These are phyloP conservation scores for Camellia oleifera DNA, from an alignment of 179 eudicot species.

Conservation along the genomic window DNA sequence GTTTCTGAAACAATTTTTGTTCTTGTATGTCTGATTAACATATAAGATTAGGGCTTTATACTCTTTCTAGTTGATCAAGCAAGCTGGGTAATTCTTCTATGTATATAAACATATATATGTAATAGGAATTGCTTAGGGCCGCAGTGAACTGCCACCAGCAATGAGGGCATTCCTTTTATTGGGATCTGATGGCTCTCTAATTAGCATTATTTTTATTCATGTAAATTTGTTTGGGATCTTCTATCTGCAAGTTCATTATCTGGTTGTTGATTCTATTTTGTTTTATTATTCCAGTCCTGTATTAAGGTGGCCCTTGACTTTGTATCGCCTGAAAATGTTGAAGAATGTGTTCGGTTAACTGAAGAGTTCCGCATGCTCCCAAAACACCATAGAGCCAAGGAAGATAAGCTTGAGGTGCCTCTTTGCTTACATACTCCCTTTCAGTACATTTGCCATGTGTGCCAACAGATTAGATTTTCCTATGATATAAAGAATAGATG, in stretches of 20 bases:
- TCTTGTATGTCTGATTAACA: too few relatives aligned
- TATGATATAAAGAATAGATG: background rate
- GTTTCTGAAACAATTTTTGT: too few relatives aligned
- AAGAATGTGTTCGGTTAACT: conserved; percentile 70
- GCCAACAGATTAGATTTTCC: conserved; percentile 4
- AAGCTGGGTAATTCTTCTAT: too few relatives aligned
- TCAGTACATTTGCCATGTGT: background rate
- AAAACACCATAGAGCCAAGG: conserved; percentile 71
- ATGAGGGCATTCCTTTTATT: background rate
- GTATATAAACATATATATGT: too few relatives aligned
- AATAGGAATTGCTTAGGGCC: too few relatives aligned
- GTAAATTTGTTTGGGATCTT: background rate
- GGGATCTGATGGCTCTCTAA: background rate
- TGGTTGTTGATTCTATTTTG: conserved; percentile 3
- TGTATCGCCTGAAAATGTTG: conserved; percentile 84
- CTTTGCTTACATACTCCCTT: conserved; percentile 1
- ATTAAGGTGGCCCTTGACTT: conserved; percentile 93
- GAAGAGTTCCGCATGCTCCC: conserved; percentile 89
- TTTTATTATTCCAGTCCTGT: conserved; percentile 61
- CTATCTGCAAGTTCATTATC: background rate
- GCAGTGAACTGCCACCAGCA: too few relatives aligned
- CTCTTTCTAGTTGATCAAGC: too few relatives aligned
- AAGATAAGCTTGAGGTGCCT: conserved; percentile 80
- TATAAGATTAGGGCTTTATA: too few relatives aligned
- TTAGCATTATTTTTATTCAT: background rate